Evolutionary conservation across 805 yeast genomes (phyloP).

Genomic region (Lipomyces starkeyi): DNA sequence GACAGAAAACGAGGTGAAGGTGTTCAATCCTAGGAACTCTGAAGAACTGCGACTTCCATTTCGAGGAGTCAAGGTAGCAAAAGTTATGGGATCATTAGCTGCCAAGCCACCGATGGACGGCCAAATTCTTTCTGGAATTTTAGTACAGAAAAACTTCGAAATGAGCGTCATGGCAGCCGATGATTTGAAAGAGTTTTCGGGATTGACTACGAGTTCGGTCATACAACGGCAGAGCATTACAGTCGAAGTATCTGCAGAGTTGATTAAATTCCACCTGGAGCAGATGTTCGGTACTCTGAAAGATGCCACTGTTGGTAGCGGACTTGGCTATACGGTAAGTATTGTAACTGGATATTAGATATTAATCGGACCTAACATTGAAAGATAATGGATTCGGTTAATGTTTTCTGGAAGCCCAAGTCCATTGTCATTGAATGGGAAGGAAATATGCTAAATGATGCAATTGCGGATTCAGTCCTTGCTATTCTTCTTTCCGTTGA

Average conservation of each 20-base stretch:
- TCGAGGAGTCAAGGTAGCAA: constrained; percentile 83
- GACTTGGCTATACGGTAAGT: constrained; percentile 45
- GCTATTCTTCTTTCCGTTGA: constrained; percentile 92
- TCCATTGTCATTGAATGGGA: constrained; percentile 84
- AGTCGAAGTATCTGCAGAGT: constrained; percentile 78
- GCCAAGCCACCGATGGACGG: constrained; percentile 56
- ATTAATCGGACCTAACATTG: neutral
- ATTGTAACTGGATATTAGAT: neutral
- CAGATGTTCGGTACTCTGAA: constrained; percentile 94
- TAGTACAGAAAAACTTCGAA: constrained; percentile 91
- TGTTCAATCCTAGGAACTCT: constrained; percentile 91
- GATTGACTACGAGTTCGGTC: constrained; percentile 81
- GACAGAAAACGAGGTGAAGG: constrained; percentile 87
- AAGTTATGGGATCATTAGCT: constrained; percentile 67
- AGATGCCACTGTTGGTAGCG: constrained; percentile 59
- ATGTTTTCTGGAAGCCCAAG: constrained; percentile 55
- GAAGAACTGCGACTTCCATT: constrained; percentile 76
- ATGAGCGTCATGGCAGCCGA: constrained; percentile 79
- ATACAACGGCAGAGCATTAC: constrained; percentile 79
- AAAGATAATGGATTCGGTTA: constrained; percentile 62
- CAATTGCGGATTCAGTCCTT: constrained; percentile 91
- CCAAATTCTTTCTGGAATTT: constrained; percentile 71
- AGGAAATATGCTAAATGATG: constrained; percentile 85
- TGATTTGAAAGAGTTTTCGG: constrained; percentile 88
- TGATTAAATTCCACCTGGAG: constrained; percentile 85